phyloP scores from a whole-genome alignment of 371 early-diverging fungal species.

The Apophysomyces ossiformis region DNA sequence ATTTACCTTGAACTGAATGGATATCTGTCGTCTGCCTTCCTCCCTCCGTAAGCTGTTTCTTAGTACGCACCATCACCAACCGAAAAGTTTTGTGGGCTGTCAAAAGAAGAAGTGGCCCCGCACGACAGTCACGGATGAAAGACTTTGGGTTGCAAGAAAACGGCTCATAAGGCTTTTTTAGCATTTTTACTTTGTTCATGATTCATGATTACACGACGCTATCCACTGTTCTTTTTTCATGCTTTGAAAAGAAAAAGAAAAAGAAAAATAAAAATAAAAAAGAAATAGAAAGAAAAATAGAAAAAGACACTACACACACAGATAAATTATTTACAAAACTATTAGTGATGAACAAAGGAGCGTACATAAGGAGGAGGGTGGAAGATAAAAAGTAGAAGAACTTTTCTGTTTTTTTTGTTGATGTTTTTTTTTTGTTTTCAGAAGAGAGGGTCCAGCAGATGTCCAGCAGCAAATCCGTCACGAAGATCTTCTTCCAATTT shows the following conservation, averaged over 20 bases:
- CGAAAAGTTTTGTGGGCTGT: not conserved
- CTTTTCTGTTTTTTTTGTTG: conserved; percentile 1
- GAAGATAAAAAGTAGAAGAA: conserved; percentile 10
- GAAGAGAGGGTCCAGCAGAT: conserved; percentile 37
- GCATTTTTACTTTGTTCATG: conserved; percentile 3
- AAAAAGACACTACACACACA: conserved; percentile 8
- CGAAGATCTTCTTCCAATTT: conserved; percentile 27
- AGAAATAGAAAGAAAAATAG: conserved; percentile 1
- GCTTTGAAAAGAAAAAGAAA: not conserved
- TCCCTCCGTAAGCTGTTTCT: conserved; percentile 17
- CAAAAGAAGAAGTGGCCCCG: not conserved
- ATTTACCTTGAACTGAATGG: conserved; percentile 9
- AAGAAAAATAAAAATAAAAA: not conserved
- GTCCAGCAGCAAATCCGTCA: conserved; percentile 21
- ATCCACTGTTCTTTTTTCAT: conserved; percentile 4
- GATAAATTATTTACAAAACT: conserved; percentile 13
- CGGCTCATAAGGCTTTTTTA: conserved; percentile 2
- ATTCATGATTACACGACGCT: conserved; percentile 7
- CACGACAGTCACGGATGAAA: not conserved
- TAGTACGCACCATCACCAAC: conserved; percentile 25
- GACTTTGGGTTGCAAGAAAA: not conserved
- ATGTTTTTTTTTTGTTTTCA: conserved; percentile 13
- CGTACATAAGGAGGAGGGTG: conserved; percentile 13
- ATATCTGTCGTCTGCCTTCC: not conserved
- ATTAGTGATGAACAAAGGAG: conserved; percentile 5